Evolutionary conservation across 257 asterid genomes (phyloP), one percentile per base, ranked within the genome.

Genomic region (Thymus quinquecostatus): DNA sequence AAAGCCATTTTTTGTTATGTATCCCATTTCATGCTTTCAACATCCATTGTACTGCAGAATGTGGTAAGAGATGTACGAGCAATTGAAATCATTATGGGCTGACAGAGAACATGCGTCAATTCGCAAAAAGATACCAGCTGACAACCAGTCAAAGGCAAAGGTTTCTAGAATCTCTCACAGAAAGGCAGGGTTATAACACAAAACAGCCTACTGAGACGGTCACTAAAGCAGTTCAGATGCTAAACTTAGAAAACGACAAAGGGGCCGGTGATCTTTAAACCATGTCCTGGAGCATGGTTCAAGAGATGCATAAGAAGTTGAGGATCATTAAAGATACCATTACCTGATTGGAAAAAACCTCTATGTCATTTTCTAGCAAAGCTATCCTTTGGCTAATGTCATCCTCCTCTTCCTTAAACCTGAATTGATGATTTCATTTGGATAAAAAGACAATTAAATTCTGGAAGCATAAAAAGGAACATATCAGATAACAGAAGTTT

Each of bases 341-440:
- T 74, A 92, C 98, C 97, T 89, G 83, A 68, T 69, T 61, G 61
- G 64, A 40, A 76, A 85, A 75, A 8, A 54, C 70, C 74, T 38
- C 58, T 4, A 92, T 74, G 68, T 92, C 95, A 65, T 78, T 80
- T 74, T 81, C 82, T 14, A 73, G 55, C 71, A 61, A 13, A 51
- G 67, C 66, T 60, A 72, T 66, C 73, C 66, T 78, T 28, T 81
- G 85, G 5, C 48, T 5, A 56, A 88, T 55, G 45, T 79, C 84
- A 67, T 83, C 92, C 78, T 88, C 91, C 71, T 89, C 97, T 56
- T 78, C 83, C 79, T 80, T 86, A 83, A 83, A 76, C 66, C 99
- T 94, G 82, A 66, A 77, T 45, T 66, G 60, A 63, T 48, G 55
- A 79, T 38, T 69, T 70, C 71, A 78, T 70, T 63, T 71, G 57